Base-by-base conservation (phyloP, 2,329 filamentous ascomycete species). In the Cordyceps fumosorosea region DNA sequence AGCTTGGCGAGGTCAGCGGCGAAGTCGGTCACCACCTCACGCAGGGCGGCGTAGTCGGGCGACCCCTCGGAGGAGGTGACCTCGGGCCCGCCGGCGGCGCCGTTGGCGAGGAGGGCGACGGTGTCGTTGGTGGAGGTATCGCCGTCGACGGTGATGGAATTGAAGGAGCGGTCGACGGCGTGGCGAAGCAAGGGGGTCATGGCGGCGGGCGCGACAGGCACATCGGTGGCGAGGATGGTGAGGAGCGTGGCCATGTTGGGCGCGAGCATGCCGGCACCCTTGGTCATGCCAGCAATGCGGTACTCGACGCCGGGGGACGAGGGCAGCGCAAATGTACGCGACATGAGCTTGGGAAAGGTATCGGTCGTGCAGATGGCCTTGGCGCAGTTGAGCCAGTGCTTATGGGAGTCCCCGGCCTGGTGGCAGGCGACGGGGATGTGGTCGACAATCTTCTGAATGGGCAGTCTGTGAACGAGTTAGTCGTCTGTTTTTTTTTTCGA, bases 111-210 rank as follows among this genome's bases (percentile, higher is more conserved):
- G 61, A 99, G 80, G 5, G 92, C 92, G 32, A 98, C 85, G 0
- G 93, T 98, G 78, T 99, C 95, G 77, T 99, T 99, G 64, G 95
- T 99, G 65, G 90, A 96, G 10, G 93, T 98, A 76, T 98, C 95
- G 64, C 95, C 95, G 74, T 99, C 95, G 64, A 99, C 90, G 65
- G 91, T 96, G 74, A 99, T 97, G 74, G 89, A 89, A 81, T 99
- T 98, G 82, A 98, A 99, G 0, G 91, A 96, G 64, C 87, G 86
- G 68, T 90, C 86, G 61, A 92, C 88, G 51, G 93, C 89, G 67
- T 86, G 80, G 63, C 82, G 85, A 51, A 98, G 87, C 16, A 95
- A 81, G 0, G 81, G 75, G 55, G 87, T 84, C 63, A 97, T 84
- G 11, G 89, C 82, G 0, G 76, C 72, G 3, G 89, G 81, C 0